Conservation (phyloP, 371 early-diverging fungal genomes). For the Lichtheimia hyalospora region DNA sequence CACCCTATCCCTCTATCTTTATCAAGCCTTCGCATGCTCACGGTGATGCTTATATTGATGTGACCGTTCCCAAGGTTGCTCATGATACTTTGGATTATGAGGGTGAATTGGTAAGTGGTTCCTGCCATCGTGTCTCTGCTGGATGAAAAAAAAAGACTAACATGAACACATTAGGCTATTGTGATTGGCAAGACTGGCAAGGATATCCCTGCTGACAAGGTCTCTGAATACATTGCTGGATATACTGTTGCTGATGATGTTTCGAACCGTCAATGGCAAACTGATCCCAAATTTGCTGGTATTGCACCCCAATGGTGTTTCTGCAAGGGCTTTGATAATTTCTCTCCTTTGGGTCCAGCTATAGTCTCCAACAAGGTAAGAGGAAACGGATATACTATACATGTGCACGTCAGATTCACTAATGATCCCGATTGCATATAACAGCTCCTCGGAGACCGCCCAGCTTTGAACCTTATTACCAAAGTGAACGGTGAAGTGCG, state of each 20-base stretch:
- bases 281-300: slow-evolving; percentile 29
- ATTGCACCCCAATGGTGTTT: slow-evolving; percentile 58
- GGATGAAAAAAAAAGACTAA: background rate
- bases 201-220: slow-evolving; percentile 44
- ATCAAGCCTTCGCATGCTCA: slow-evolving; percentile 49
- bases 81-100: slow-evolving; percentile 58
- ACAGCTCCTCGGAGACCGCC: slow-evolving; percentile 45
- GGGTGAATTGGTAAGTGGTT: slow-evolving; percentile 40
- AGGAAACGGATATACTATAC: no score
- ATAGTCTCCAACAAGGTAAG: slow-evolving; percentile 38
- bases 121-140: no score
- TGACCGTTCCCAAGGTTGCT: slow-evolving; percentile 47
- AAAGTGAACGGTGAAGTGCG: slow-evolving; percentile 48
- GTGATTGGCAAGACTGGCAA: slow-evolving; percentile 60
- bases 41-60: slow-evolving; percentile 43
- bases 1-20: slow-evolving; percentile 48
- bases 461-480: slow-evolving; percentile 44
- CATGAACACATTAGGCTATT: slow-evolving; percentile 21
- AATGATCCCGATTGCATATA: no score
- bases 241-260: slow-evolving; percentile 66
- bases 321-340: slow-evolving; percentile 63
- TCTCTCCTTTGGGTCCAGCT: slow-evolving; percentile 58
- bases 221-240: slow-evolving; percentile 54
- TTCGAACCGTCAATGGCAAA: slow-evolving; percentile 58
- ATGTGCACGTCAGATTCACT: no score